phyloP scores from a whole-genome alignment of 2,329 filamentous ascomycete species.

The Hypoxylon sp. region DNA sequence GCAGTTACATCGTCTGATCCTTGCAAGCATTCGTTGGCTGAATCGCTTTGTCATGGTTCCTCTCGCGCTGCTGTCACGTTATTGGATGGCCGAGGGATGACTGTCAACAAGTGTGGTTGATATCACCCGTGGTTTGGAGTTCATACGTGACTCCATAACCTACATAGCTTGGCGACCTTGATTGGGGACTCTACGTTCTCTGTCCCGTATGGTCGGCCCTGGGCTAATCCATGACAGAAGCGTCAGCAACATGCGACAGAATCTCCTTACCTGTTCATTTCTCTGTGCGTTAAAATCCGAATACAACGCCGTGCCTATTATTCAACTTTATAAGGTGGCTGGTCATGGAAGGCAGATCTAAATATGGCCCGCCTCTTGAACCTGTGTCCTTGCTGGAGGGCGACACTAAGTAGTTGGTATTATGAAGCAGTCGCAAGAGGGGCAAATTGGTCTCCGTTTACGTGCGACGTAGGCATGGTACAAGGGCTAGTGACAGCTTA shows the following conservation, averaged over 20 bases:
- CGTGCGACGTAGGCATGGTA: not conserved
- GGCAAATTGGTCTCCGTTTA: not conserved
- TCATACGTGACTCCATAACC: too few relatives aligned
- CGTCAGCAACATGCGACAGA: too few relatives aligned
- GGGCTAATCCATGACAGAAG: too few relatives aligned
- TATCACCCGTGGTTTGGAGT: too few relatives aligned
- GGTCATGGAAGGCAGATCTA: not conserved
- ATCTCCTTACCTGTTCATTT: not conserved
- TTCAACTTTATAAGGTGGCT: not conserved
- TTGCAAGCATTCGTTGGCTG: too few relatives aligned
- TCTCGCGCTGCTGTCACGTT: too few relatives aligned
- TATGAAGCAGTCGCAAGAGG: not conserved
- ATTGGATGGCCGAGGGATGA: not conserved
- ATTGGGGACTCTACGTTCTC: not conserved
- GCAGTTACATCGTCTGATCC: too few relatives aligned
- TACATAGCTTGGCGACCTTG: too few relatives aligned
- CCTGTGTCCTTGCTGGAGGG: not conserved
- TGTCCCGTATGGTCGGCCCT: not conserved
- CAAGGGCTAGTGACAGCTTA: not conserved
- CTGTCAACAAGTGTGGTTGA: not conserved
- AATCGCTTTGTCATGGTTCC: too few relatives aligned
- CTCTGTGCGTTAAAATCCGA: not conserved
- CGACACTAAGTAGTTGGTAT: not conserved
- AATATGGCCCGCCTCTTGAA: not conserved
- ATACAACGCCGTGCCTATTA: not conserved